Base-by-base conservation (phyloP, 1,284 basidiomycete genomes). In the Psilocybe mexicana region DNA sequence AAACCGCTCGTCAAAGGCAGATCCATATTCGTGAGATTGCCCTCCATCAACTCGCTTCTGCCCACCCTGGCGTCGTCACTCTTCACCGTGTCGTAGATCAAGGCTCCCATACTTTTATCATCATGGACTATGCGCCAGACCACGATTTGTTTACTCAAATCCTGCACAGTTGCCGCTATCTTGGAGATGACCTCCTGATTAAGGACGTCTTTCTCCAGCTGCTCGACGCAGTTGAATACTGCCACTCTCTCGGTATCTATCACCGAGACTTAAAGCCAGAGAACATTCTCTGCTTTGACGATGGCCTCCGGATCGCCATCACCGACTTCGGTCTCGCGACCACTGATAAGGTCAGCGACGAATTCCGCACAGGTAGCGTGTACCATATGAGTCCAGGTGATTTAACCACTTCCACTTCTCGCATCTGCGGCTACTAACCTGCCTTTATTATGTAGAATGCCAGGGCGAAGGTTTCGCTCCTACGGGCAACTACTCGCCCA, bases 281-380 rank as follows among this genome's bases (percentile, higher is more conserved):
- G 78, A 99, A 99, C 75, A 90, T 99, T 65, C 81, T 99, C 61
- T 97, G 94, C 76, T 92, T 79, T 72, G 86, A 89, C 61, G 82
- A 77, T 69, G 95, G 95, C 62, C 82, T 88, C 64, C 84, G 86
- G 61, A 86, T 98, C 59, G 87, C 93, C 63, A 84, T 99, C 69
- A 96, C 96, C 55, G 97, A 99, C 77, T 99, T 99, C 74, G 96
- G 97, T 44, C 86, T 98, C 36, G 96, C 96, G 12, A 99, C 96
- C 1, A 92, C 90, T 40, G 94, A 98, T 63, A 86, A 85, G 69
- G 76, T 84, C 63, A 95, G 92, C 67, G 85, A 87, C 58, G 96
- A 98, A 74, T 98, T 97, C 78, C 90, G 95, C 62, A 97, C 94
- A 54, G 96, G 96, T 54, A 95, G 92, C 68, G 90, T 95, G 23